Evolutionary conservation across 2,329 filamentous ascomycete species (phyloP).

Genomic region (Cadophora malorum): DNA sequence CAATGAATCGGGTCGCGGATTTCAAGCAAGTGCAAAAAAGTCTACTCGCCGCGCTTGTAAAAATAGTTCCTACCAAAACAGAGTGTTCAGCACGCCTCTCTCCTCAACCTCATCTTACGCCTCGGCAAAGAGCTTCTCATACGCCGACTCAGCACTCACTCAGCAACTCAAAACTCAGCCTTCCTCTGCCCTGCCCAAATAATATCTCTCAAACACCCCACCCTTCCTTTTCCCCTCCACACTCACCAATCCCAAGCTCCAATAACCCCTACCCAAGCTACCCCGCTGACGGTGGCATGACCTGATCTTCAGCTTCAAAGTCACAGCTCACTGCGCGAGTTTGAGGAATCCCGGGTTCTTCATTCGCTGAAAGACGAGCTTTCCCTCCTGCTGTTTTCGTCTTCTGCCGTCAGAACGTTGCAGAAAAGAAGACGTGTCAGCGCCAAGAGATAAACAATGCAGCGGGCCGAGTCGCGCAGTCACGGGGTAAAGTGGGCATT

Average conservation of each 20-base stretch:
- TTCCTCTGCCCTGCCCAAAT: neutral
- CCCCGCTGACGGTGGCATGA: constrained; percentile 2
- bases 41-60: neutral
- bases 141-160: neutral
- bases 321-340: neutral
- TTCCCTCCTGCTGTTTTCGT: no score
- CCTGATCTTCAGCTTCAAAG: neutral
- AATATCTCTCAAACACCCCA: constrained; percentile 13
- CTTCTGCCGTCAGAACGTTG: no score
- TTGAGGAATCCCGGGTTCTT: neutral
- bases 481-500: neutral
- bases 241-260: neutral
- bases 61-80: constrained; percentile 2
- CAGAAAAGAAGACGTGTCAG: neutral
- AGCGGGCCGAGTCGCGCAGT: neutral
- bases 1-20: neutral
- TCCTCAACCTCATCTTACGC: neutral
- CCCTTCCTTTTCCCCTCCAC: neutral
- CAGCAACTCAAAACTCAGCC: constrained; percentile 4
- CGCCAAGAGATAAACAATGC: constrained; percentile 11
- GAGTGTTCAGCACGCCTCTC: constrained; percentile 12
- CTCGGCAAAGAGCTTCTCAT: neutral
- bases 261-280: neutral
- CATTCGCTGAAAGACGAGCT: constrained; percentile 1
- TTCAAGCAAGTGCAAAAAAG: neutral